Evolutionary conservation across 225 moss, liverwort and hornwort species (phyloP), one percentile per base, ranked within the genome.

Genomic region (Antitrichia curtipendula): DNA sequence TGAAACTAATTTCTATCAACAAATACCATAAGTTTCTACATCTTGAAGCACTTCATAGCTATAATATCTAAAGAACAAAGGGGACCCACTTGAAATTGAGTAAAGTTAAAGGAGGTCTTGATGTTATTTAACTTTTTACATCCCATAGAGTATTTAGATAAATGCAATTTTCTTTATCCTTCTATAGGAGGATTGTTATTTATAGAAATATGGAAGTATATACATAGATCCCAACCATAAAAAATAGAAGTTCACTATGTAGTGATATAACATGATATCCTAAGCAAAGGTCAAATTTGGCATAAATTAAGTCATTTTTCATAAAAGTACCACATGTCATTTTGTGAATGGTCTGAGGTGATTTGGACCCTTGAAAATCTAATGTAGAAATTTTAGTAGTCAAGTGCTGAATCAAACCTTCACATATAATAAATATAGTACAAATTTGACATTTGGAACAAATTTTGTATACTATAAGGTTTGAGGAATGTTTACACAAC

Each of bases 211-310:
- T n/a, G 1, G 7, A 66, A 66, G 21, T n/a, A 3, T n/a, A n/a
- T 22, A 69, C 5, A 70, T 15, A 70, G 3, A 24, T 69, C 3
- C 8, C 4, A 23, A 69, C 4, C 0, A 40, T 14, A 40, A 4
- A 69, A 68, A 38, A 38, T 38, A 23, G 13, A 68, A 38, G 4
- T 40, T 1, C 3, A 68, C 8, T 23, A 4, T 23, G 3, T 23
- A 3, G 3, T 13, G 1, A 7, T 4, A 8, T 23, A 69, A 1
- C 0, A 69, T 7, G 1, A n/a, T n/a, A n/a, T n/a, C n/a, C n/a
- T n/a, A n/a, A n/a, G n/a, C n/a, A n/a, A n/a, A n/a, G n/a, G n/a
- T n/a, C n/a, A n/a, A n/a, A n/a, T n/a, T n/a, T n/a, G n/a, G n/a
- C n/a, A n/a, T n/a, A n/a, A n/a, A n/a, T n/a, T n/a, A n/a, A n/a